Percentiles rank a stretch among this genome's conserved stretches.
Conservation (phyloP, 2,329 filamentous ascomycete genomes). For the Calonectria pseudoreteaudii region DNA sequence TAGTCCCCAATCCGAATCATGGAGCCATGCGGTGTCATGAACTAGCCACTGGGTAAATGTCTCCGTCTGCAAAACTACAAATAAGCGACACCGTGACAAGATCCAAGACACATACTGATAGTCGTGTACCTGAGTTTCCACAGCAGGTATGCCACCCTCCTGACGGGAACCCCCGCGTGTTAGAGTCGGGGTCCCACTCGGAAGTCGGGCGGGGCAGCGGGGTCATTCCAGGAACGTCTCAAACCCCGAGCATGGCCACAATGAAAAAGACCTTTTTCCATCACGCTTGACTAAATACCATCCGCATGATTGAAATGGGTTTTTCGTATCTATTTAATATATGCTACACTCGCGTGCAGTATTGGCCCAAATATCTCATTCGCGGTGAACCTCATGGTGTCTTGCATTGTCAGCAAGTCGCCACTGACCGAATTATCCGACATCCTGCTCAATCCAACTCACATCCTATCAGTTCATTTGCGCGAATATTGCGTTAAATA, state of each 20-base stretch:
- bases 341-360: neutral
- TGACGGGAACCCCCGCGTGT: neutral
- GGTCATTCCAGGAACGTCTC: slow-evolving; percentile 9
- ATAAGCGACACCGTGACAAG: neutral
- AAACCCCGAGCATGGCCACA: neutral
- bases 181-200: neutral
- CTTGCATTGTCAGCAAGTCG: neutral
- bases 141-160: neutral
- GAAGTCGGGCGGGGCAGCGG: slow-evolving; percentile 8
- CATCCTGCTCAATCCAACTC: slow-evolving; percentile 6
- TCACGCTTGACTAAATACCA: too few species aligned
- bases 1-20: neutral
- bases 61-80: neutral
- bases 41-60: neutral
- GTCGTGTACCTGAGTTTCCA: neutral
- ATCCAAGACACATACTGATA: too few species aligned
- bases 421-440: neutral
- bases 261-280: neutral
- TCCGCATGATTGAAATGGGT: neutral
- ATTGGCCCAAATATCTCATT: neutral
- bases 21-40: neutral
- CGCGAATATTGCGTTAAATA: neutral
- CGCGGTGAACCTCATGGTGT: neutral
- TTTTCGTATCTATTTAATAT: neutral
- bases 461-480: neutral